A percentile compares a stretch with the other conserved stretches of the same genome.
Conservation (phyloP, 176 grass and related monocot species). For the Dactylis glomerata region DNA sequence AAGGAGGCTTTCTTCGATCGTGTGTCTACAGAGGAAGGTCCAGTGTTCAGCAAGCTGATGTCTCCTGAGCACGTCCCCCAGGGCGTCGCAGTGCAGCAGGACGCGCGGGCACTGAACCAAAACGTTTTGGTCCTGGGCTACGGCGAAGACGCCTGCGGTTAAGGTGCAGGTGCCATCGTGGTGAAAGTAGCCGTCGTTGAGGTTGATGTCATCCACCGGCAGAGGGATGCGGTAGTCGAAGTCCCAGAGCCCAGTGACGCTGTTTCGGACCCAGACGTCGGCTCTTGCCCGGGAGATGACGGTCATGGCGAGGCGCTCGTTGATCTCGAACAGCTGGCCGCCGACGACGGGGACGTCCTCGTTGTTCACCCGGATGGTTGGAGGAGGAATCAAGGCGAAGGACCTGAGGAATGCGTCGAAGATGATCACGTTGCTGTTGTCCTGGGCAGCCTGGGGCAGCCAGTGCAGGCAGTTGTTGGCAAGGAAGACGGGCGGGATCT, state of each 20-base stretch:
- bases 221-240: not conserved
- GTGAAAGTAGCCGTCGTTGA: not conserved
- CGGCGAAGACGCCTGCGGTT: not conserved
- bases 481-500: not conserved
- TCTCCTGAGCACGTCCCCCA: not conserved
- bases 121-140: not conserved
- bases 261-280: not conserved
- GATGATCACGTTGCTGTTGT: not conserved
- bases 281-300: not conserved
- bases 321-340: conserved; percentile 10
- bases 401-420: not conserved
- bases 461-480: not conserved
- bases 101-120: not conserved
- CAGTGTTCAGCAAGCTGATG: not conserved
- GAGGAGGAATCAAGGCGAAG: not conserved
- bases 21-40: not conserved
- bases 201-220: not conserved
- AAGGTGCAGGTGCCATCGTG: not conserved
- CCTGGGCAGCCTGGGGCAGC: not conserved
- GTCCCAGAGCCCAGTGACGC: not conserved
- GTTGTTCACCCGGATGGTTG: not conserved
- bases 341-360: not conserved
- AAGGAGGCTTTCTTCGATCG: not conserved
- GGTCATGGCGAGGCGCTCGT: conserved; percentile 8
- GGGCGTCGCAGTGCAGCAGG: not conserved